Evolutionary conservation across 2,329 filamentous ascomycete species (phyloP).

Genomic region (Diaporthe helianthi): DNA sequence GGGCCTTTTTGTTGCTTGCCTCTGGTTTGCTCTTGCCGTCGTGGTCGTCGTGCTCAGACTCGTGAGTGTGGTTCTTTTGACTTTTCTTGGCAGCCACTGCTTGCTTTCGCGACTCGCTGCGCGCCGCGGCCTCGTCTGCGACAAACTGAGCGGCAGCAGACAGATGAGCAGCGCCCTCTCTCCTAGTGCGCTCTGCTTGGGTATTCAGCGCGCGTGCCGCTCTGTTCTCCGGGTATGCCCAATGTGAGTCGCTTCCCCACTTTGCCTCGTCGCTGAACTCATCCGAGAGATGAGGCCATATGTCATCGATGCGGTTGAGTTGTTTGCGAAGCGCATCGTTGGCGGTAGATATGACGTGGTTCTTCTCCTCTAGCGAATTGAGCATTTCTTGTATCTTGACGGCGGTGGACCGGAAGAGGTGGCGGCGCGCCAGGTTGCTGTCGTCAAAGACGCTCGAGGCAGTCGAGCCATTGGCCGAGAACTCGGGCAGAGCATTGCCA

Average conservation of each 20-base stretch:
- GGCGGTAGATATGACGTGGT: slow-evolving; percentile 92
- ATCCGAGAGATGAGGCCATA: slow-evolving; percentile 83
- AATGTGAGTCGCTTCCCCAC: slow-evolving; percentile 89
- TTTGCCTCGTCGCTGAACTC: slow-evolving; percentile 96
- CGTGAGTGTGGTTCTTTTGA: slow-evolving; percentile 67
- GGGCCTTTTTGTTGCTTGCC: slow-evolving; percentile 64
- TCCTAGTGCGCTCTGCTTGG: slow-evolving; percentile 74
- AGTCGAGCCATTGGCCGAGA: slow-evolving; percentile 53
- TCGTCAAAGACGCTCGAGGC: slow-evolving; percentile 57
- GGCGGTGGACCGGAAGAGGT: slow-evolving; percentile 80
- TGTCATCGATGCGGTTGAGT: slow-evolving; percentile 81
- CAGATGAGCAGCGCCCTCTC: slow-evolving; percentile 79
- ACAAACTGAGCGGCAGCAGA: slow-evolving; percentile 79
- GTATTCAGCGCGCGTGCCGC: slow-evolving; percentile 64
- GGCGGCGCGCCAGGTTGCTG: slow-evolving; percentile 69
- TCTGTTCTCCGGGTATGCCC: slow-evolving; percentile 92
- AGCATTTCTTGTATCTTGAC: slow-evolving; percentile 84
- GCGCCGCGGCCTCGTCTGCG: slow-evolving; percentile 82
- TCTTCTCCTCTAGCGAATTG: slow-evolving; percentile 93
- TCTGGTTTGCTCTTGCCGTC: slow-evolving; percentile 57
- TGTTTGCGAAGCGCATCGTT: slow-evolving; percentile 89
- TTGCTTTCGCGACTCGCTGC: slow-evolving; percentile 86
- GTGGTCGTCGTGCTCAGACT: slow-evolving; percentile 81
- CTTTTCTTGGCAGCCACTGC: slow-evolving; percentile 79
- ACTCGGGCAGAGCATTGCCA: slow-evolving; percentile 46